Evolutionary conservation across 139 green algal species (phyloP).

Genomic region (Haematococcus sp.): DNA sequence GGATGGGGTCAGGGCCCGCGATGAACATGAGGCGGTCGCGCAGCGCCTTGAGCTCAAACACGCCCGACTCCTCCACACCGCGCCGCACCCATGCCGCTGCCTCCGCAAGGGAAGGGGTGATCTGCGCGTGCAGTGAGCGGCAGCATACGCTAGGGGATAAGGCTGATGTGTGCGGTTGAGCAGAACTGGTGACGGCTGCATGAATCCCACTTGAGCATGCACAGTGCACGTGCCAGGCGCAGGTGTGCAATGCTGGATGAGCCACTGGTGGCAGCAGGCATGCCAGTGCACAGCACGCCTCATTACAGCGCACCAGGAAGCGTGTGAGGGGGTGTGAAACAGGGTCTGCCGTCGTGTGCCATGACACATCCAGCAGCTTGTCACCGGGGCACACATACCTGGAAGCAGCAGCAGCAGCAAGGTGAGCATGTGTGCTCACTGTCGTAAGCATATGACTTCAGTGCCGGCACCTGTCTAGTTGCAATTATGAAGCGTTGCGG

Average conservation of each 20-base stretch:
- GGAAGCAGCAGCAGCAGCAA: slow-evolving; percentile 7
- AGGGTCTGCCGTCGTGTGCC: slow-evolving; percentile 42
- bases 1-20: slow-evolving; percentile 3
- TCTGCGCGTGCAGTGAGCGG: too few relatives aligned
- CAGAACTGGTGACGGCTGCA: too few relatives aligned
- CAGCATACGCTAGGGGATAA: too few relatives aligned
- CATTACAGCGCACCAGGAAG: neutral
- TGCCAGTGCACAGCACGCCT: neutral
- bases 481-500: too few relatives aligned
- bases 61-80: neutral
- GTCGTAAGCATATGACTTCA: too few relatives aligned
- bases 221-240: too few relatives aligned
- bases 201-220: too few relatives aligned
- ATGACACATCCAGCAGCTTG: slow-evolving; percentile 61
- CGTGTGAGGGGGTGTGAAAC: neutral
- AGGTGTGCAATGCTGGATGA: neutral
- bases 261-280: neutral
- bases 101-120: neutral
- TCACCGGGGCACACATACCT: slow-evolving; percentile 55
- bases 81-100: neutral
- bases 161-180: too few relatives aligned
- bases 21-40: slow-evolving; percentile 31
- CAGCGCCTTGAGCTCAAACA: slow-evolving; percentile 21
- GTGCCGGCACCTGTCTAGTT: too few relatives aligned
- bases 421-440: neutral